Percentiles rank a stretch among this genome's conserved stretches.
phyloP scores from a whole-genome alignment of 2,329 filamentous ascomycete genomes.

The Teratosphaeria pseudoeucalypti region DNA sequence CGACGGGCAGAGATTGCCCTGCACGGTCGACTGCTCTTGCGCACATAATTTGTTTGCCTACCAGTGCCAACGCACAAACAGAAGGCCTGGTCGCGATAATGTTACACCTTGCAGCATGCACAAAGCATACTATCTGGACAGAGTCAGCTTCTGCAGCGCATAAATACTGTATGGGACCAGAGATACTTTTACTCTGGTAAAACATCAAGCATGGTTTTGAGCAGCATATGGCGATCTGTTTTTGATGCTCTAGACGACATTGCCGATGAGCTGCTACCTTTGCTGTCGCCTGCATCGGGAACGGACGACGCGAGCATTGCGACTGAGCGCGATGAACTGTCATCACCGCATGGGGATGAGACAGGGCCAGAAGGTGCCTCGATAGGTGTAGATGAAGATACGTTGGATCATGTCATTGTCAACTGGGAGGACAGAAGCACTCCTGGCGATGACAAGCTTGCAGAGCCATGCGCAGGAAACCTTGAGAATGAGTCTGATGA shows the following conservation, averaged over 20 bases:
- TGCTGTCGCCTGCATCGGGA: background rate
- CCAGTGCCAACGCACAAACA: background rate
- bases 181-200: background rate
- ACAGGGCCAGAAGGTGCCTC: background rate
- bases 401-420: background rate
- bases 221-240: background rate
- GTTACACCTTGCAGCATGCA: background rate
- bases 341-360: background rate
- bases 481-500: background rate
- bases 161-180: background rate
- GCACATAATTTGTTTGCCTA: background rate
- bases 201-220: background rate
- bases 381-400: background rate
- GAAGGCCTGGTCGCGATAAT: background rate
- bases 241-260: background rate
- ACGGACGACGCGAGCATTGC: background rate
- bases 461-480: background rate
- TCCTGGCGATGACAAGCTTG: background rate
- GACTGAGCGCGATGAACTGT: background rate
- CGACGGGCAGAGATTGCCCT: background rate
- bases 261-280: background rate
- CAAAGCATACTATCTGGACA: background rate
- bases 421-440: background rate
- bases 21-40: background rate
- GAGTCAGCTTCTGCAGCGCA: background rate